Base-by-base conservation (phyloP, 768 basidiomycete species). In the Kwoniella newhampshirensis region DNA sequence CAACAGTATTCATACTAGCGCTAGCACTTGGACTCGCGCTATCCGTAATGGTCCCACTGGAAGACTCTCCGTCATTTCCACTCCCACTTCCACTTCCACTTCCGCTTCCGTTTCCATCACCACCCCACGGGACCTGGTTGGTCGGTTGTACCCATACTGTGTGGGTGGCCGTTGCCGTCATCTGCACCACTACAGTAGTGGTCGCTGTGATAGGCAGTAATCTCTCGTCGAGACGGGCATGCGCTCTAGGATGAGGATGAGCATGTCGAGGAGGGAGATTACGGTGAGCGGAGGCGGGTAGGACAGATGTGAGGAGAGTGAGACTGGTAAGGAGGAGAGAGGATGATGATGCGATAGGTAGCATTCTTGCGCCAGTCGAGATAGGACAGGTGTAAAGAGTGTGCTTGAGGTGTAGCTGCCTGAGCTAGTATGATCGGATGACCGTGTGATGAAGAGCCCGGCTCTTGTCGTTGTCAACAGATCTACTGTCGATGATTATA, bases 201-300 rank as follows among this genome's bases (percentile, higher is more conserved):
- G 75, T 76, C 4, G 75, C 69, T 12, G 75, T 76, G 53, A 75
- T 74, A 1, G 74, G 74, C 44, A 74, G 28, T 6, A 54, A 23
- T 8, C 71, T 57, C 54, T 73, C 68, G 37, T 73, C 68, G 25
- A 73, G 58, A 45, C 62, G 50, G 40, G 41, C 36, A 20, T 58
- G 48, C 2, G 18, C 32, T 23, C 25, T 39, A n/a, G 39, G 47
- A 51, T 23, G 37, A 41, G 36, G 50, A 7, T 18, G 47, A 49
- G 18, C 27, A 23, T 51, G 51, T 51, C 49, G 28, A 46, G n/a
- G n/a, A n/a, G 56, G 56, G 20, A 51, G 32, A 26, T 58, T 58
- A 2, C 56, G 41, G 28, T 56, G 54, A 13, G 56, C 56, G 20
- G 56, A 50, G 32, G 32, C 43, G 3, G 49, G 18, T 25, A 44